These are phyloP conservation scores for Calonectria pteridis DNA, from an alignment of 2,329 filamentous ascomycete species.

Conservation along the genomic window DNA sequence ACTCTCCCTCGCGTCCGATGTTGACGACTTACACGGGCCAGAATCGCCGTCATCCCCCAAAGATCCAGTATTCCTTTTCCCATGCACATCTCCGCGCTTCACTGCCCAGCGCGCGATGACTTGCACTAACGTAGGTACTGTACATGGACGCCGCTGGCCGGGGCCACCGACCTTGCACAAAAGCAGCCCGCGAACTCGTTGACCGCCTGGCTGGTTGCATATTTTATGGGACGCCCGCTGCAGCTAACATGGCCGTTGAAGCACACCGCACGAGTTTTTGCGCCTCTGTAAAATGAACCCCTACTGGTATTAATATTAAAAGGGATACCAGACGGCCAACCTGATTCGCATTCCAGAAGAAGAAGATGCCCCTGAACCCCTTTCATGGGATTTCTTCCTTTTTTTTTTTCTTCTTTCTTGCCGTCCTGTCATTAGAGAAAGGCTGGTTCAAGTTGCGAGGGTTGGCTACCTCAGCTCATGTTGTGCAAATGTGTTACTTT, in stretches of 20 bases:
- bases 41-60: slow-evolving; percentile 19
- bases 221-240: slow-evolving; percentile 47
- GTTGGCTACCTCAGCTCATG: slow-evolving; percentile 7
- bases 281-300: slow-evolving; percentile 45
- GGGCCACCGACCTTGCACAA: slow-evolving; percentile 37
- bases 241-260: slow-evolving; percentile 43
- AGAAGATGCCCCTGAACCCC: slow-evolving; percentile 32
- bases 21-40: slow-evolving; percentile 39
- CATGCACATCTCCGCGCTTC: slow-evolving; percentile 29
- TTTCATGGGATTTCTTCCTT: slow-evolving; percentile 23
- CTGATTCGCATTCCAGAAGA: slow-evolving; percentile 14
- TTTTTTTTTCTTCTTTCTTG: not conserved
- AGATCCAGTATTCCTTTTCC: slow-evolving; percentile 29
- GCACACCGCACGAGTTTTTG: slow-evolving; percentile 46
- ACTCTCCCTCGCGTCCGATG: slow-evolving; percentile 25
- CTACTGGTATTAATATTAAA: slow-evolving; percentile 41
- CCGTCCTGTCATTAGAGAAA: not conserved
- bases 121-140: slow-evolving; percentile 37
- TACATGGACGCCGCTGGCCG: slow-evolving; percentile 31
- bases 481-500: slow-evolving; percentile 24
- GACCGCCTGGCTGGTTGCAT: slow-evolving; percentile 49
- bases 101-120: slow-evolving; percentile 27
- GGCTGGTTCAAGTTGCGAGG: not conserved
- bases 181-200: slow-evolving; percentile 37
- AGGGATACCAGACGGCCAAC: slow-evolving; percentile 34